Base-by-base conservation (phyloP, 768 basidiomycete species). In the Pholiota microspora region DNA sequence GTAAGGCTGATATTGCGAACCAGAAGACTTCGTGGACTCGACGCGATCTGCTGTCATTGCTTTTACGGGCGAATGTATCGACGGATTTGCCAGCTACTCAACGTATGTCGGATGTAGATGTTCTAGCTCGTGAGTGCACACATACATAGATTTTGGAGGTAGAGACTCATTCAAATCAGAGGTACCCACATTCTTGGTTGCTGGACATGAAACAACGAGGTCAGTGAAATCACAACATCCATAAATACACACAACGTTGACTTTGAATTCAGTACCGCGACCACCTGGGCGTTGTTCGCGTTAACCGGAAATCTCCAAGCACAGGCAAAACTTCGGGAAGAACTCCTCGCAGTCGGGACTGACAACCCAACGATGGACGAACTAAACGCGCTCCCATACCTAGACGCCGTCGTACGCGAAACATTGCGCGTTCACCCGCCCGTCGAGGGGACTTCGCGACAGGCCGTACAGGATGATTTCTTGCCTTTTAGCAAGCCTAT, bases 401-500 rank as follows among this genome's bases (percentile, higher is more conserved):
- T 92, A n/a, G 89, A 89, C 57, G 73, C 72, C 16, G 77, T 87
- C 8, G 73, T 86, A 2, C 77, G 80, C 7, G 87, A 88, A 67
- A 80, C 77, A 0, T 65, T 88, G 53, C 78, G 86, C 0, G 44
- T 84, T 0, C 74, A 87, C 55, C 49, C 83, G 0, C 83, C 84
- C 0, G 76, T 86, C 2, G 68, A 76, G 0, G 58, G 57, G 13
- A 76, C 76, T 0, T 53, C 73, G 7, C 69, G 83, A 7, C 63
- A 74, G 1, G 80, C 83, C 0, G 71, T 69, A 40, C 73, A 77
- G 49, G 81, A 86, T 49, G 83, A 85, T 46, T 59, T 80, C 2
- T 53, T 86, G 13, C 84, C 84, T 0, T 64, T 85, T 7, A 68
- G 66, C 13, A 68, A 63, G 13, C 82, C 83, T 2, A 70, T 77